These are phyloP conservation scores for Scytalidium lignicola DNA, from an alignment of 2,329 filamentous ascomycete species.

Conservation along the genomic window DNA sequence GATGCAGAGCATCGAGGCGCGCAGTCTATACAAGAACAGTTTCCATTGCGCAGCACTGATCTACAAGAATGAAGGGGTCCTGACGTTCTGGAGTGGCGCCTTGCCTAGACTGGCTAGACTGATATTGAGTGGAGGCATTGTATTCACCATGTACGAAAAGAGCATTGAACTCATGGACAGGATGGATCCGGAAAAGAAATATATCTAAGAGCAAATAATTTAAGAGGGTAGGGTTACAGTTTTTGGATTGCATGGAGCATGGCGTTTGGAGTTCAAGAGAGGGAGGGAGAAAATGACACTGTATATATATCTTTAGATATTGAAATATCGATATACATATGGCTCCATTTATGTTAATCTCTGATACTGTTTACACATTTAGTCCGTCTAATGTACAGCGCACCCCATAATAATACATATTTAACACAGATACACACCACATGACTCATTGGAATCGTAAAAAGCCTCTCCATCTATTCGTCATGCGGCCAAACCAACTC, in stretches of 20 bases:
- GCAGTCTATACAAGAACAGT: slow-evolving; percentile 77
- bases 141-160: slow-evolving; percentile 99
- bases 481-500: slow-evolving; percentile 45
- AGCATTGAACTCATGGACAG: slow-evolving; percentile 80
- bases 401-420: too few species aligned
- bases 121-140: slow-evolving; percentile 90
- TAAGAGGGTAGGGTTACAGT: slow-evolving; percentile 5
- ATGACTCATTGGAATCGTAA: slow-evolving; percentile 46
- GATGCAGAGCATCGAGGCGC: slow-evolving; percentile 94
- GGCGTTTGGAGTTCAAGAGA: slow-evolving; percentile 17
- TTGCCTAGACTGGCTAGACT: slow-evolving; percentile 78
- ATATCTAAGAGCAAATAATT: slow-evolving; percentile 56
- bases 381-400: too few species aligned
- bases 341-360: neutral
- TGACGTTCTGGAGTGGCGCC: slow-evolving; percentile 93
- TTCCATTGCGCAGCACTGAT: slow-evolving; percentile 78
- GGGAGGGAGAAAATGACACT: slow-evolving; percentile 2
- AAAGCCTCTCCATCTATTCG: slow-evolving; percentile 53
- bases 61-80: slow-evolving; percentile 79
- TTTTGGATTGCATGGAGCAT: slow-evolving; percentile 6
- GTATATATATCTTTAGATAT: neutral
- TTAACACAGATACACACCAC: neutral
- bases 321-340: neutral
- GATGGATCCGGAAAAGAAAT: slow-evolving; percentile 77
- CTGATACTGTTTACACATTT: too few species aligned